phyloP scores from a whole-genome alignment of 2,329 filamentous ascomycete genomes.

The Fusarium transvaalense region DNA sequence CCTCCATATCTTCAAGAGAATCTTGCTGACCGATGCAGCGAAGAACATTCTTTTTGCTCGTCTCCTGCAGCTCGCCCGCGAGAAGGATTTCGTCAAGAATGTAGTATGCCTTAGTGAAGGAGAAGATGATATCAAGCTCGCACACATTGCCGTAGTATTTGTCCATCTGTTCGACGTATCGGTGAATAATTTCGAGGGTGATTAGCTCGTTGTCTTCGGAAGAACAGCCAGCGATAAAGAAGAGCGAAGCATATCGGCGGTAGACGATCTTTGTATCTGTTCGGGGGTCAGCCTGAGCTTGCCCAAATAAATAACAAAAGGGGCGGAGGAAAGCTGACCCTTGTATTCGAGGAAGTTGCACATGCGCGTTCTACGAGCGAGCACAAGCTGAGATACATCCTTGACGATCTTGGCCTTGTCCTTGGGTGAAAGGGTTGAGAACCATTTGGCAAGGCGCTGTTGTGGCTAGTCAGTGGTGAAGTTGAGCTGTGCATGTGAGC shows the following conservation, averaged over 20 bases:
- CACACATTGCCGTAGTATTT: conserved; percentile 99
- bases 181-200: conserved; percentile 97
- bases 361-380: conserved; percentile 96
- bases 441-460: conserved; percentile 99
- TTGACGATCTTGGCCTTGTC: conserved; percentile 99
- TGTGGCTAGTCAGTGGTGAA: conserved; percentile 39
- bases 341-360: conserved; percentile 99
- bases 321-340: conserved; percentile 67
- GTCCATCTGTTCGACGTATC: conserved; percentile 99
- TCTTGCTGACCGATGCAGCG: conserved; percentile 97
- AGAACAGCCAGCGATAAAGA: conserved; percentile 98
- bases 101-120: conserved; percentile 99
- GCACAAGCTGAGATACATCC: conserved; percentile 96
- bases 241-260: conserved; percentile 96
- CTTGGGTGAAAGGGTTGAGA: conserved; percentile 95
- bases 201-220: conserved; percentile 99
- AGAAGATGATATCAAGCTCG: conserved; percentile 99
- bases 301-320: conserved; percentile 15
- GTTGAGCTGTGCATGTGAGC: conserved; percentile 21
- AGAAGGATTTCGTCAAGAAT: conserved; percentile 96
- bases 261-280: conserved; percentile 98
- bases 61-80: conserved; percentile 97
- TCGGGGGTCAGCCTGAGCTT: conserved; percentile 16
- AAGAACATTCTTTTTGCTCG: conserved; percentile 98
- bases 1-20: conserved; percentile 98